Evolutionary conservation across 2,329 filamentous ascomycete species (phyloP).

Genomic region (Scedosporium dehoogii): DNA sequence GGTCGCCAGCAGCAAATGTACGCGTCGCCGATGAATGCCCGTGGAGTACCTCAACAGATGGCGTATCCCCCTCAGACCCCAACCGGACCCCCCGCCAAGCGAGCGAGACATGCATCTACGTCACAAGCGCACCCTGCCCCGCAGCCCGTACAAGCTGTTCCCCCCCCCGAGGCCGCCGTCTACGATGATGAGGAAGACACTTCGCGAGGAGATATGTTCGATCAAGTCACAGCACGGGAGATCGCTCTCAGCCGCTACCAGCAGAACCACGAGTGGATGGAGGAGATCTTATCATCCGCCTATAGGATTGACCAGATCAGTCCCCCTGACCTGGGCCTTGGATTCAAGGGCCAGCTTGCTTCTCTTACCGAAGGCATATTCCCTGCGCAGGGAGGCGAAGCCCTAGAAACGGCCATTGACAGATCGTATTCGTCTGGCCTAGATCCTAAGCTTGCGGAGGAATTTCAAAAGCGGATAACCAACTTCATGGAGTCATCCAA

Average conservation of each 20-base stretch:
- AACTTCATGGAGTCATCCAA: constrained; percentile 64
- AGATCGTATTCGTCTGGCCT: constrained; percentile 54
- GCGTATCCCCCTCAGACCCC: constrained; percentile 48
- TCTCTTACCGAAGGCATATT: constrained; percentile 79
- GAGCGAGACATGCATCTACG: constrained; percentile 33
- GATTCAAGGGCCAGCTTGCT: constrained; percentile 72
- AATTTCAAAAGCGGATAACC: constrained; percentile 71
- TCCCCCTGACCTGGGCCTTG: constrained; percentile 78
- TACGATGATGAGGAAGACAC: constrained; percentile 88
- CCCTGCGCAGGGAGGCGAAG: constrained; percentile 48
- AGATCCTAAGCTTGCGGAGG: constrained; percentile 65
- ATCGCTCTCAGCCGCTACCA: constrained; percentile 80
- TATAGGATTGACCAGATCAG: constrained; percentile 79
- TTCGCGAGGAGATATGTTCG: constrained; percentile 78
- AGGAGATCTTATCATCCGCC: constrained; percentile 86
- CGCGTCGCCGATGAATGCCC: constrained; percentile 30
- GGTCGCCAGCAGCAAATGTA: constrained; percentile 37
- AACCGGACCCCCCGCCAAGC: constrained; percentile 45
- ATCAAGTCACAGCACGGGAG: constrained; percentile 79
- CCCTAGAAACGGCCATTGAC: constrained; percentile 33
- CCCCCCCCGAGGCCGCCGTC: constrained; percentile 29
- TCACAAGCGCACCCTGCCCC: constrained; percentile 19
- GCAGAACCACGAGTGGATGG: constrained; percentile 99
- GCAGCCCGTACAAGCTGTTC: constrained; percentile 19
- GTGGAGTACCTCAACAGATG: constrained; percentile 48